phyloP scores from a whole-genome alignment of 2,329 filamentous ascomycete species.

The Ophiosphaerella narmari region DNA sequence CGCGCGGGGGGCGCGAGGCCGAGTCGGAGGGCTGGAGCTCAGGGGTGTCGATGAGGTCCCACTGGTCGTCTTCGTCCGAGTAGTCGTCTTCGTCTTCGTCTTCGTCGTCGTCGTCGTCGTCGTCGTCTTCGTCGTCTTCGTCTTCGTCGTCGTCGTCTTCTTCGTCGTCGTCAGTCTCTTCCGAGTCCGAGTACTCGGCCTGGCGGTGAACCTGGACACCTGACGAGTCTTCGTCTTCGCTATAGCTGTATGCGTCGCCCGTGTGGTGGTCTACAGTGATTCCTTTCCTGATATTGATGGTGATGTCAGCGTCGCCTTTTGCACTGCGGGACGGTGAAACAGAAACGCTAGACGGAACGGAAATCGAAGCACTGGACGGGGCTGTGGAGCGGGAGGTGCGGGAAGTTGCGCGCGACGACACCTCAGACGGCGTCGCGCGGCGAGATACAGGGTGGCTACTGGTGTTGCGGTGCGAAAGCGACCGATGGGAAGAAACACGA shows the following conservation, averaged over 20 bases:
- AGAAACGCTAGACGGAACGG: conserved; percentile 36
- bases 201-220: conserved; percentile 41
- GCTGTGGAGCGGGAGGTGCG: conserved; percentile 23
- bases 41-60: conserved; percentile 39
- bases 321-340: conserved; percentile 32
- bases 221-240: conserved; percentile 41
- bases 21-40: conserved; percentile 57
- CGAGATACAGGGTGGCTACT: conserved; percentile 16
- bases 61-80: conserved; percentile 29
- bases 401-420: conserved; percentile 24
- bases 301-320: conserved; percentile 45
- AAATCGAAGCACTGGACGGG: conserved; percentile 3
- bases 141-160: conserved; percentile 38
- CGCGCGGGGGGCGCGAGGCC: conserved; percentile 47
- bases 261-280: conserved; percentile 47
- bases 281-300: conserved; percentile 43
- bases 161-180: conserved; percentile 32
- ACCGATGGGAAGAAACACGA: conserved; percentile 27
- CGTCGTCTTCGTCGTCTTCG: conserved; percentile 30
- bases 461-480: conserved; percentile 32
- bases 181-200: conserved; percentile 31
- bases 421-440: conserved; percentile 17
- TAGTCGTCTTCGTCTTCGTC: conserved; percentile 37
- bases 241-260: conserved; percentile 41
- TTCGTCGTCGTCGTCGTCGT: conserved; percentile 31